Conservation (phyloP, 192 early-diverging fungal genomes). For the Thamnidium elegans region DNA sequence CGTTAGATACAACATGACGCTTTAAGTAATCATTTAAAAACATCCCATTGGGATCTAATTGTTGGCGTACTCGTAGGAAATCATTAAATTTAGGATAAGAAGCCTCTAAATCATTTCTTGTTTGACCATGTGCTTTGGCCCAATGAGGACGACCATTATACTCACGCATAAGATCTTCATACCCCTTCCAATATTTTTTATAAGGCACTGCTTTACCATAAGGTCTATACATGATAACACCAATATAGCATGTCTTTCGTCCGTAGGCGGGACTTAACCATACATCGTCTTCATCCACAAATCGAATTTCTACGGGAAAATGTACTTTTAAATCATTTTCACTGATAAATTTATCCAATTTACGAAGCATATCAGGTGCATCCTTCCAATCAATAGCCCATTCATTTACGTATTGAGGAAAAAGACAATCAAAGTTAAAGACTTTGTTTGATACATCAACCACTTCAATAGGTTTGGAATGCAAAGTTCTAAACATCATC, state of each 20-base stretch:
- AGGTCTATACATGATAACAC: conserved; percentile 76
- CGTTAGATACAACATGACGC: conserved; percentile 47
- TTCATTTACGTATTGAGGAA: conserved; percentile 69
- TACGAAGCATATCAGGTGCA: conserved; percentile 50
- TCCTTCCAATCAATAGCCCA: conserved; percentile 70
- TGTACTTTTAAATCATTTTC: conserved; percentile 57
- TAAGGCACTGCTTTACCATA: conserved; percentile 66
- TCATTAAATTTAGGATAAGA: conserved; percentile 63
- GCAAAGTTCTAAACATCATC: conserved; percentile 55
- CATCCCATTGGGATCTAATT: conserved; percentile 63
- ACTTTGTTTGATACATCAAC: conserved; percentile 62
- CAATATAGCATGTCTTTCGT: conserved; percentile 69
- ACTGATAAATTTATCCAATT: conserved; percentile 54
- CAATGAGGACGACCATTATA: conserved; percentile 70
- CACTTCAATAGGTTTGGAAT: conserved; percentile 44
- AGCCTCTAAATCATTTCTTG: conserved; percentile 43
- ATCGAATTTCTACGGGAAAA: conserved; percentile 72
- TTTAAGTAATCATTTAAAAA: conserved; percentile 73
- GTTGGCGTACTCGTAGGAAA: conserved; percentile 51
- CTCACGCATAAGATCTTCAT: conserved; percentile 68
- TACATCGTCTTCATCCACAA: conserved; percentile 62
- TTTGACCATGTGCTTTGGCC: conserved; percentile 71
- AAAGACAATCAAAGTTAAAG: conserved; percentile 70
- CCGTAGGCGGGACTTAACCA: conserved; percentile 71
- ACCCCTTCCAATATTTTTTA: conserved; percentile 67